These are phyloP conservation scores for Claviceps capensis DNA, from an alignment of 2,329 filamentous ascomycete species.

Conservation along the genomic window DNA sequence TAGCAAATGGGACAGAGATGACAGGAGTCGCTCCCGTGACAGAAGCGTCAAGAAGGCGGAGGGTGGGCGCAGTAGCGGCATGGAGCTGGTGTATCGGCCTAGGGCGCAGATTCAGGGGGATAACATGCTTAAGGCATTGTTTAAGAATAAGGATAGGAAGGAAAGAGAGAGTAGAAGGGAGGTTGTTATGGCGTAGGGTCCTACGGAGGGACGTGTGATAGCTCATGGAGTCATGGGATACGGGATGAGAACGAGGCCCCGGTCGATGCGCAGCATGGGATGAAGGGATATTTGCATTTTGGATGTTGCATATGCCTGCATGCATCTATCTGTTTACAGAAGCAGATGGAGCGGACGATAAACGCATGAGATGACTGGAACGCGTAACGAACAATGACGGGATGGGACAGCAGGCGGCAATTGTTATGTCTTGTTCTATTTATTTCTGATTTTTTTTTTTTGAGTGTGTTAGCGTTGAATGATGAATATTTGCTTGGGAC, in stretches of 20 bases:
- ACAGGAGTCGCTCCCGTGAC: background rate
- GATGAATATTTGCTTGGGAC: too few relatives aligned
- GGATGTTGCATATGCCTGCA: background rate
- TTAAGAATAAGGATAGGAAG: conserved; percentile 41
- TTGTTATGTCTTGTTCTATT: background rate
- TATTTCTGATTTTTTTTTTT: background rate
- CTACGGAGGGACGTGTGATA: background rate
- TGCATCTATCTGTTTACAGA: background rate
- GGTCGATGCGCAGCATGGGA: background rate
- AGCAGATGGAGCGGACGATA: background rate
- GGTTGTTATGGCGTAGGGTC: conserved; percentile 16
- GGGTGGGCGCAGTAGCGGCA: conserved; percentile 20
- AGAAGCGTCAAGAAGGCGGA: conserved; percentile 21
- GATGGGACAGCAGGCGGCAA: background rate
- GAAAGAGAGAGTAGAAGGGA: conserved; percentile 23
- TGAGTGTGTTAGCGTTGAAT: background rate
- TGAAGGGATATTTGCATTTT: background rate
- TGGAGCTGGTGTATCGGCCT: conserved; percentile 29
- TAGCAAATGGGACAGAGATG: conserved; percentile 17
- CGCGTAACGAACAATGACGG: background rate
- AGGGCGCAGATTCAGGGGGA: conserved; percentile 31
- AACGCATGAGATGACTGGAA: background rate
- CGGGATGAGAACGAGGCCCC: background rate
- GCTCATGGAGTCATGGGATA: background rate
- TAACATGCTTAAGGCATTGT: conserved; percentile 45